Evolutionary conservation across 2,329 filamentous ascomycete species (phyloP).

Genomic region (Colletotrichum sp.): DNA sequence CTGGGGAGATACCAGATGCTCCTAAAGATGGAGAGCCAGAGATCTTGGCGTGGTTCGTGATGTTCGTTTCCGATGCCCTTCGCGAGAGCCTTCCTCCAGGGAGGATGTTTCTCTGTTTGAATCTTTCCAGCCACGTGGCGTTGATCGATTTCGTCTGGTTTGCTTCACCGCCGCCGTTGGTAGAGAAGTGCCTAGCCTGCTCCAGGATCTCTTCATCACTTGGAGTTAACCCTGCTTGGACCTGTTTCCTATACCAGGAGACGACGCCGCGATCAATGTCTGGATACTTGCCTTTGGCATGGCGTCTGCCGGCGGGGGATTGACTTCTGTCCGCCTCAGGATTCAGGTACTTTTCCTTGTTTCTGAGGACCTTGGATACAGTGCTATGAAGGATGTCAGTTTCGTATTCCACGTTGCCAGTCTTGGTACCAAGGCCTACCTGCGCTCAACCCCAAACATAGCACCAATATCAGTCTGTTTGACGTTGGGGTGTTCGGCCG

Average conservation of each 20-base stretch:
- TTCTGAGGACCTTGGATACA: slow-evolving; percentile 95
- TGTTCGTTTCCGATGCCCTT: slow-evolving; percentile 71
- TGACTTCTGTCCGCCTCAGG: slow-evolving; percentile 74
- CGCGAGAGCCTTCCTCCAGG: slow-evolving; percentile 53
- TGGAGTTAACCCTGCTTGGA: slow-evolving; percentile 75
- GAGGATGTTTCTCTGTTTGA: slow-evolving; percentile 83
- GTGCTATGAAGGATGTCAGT: slow-evolving; percentile 66
- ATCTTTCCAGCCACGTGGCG: slow-evolving; percentile 87
- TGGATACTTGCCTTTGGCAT: slow-evolving; percentile 78
- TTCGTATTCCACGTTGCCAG: background rate
- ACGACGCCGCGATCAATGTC: slow-evolving; percentile 91
- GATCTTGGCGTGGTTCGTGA: slow-evolving; percentile 68
- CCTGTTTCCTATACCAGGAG: slow-evolving; percentile 85
- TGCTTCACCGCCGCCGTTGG: slow-evolving; percentile 66
- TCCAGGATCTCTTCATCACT: slow-evolving; percentile 84
- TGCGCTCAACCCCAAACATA: slow-evolving; percentile 95
- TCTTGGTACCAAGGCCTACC: slow-evolving; percentile 64
- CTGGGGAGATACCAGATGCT: slow-evolving; percentile 69
- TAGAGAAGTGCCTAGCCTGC: slow-evolving; percentile 80
- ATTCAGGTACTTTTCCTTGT: slow-evolving; percentile 93
- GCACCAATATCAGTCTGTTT: slow-evolving; percentile 98
- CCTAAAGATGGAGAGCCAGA: slow-evolving; percentile 61
- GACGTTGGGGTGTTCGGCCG: slow-evolving; percentile 85
- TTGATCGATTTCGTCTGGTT: slow-evolving; percentile 74
- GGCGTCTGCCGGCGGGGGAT: slow-evolving; percentile 75